Evolutionary conservation across 2,329 filamentous ascomycete genomes (phyloP).

Genomic region (Fusarium virguliforme): DNA sequence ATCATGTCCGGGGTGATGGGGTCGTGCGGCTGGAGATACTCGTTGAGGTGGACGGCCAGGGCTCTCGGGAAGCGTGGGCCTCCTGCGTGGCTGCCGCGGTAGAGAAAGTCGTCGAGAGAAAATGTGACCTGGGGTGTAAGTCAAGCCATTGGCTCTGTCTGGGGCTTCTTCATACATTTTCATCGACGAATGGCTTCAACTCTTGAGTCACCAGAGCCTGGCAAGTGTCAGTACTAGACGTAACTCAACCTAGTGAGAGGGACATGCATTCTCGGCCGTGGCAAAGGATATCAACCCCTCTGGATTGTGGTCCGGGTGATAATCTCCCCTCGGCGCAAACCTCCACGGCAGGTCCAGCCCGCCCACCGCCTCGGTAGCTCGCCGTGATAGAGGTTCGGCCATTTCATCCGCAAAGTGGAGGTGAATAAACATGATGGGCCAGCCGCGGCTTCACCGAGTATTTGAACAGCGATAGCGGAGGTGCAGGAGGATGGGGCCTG

Average conservation of each 20-base stretch:
- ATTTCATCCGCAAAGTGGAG: slow-evolving; percentile 29
- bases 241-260: neutral
- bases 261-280: slow-evolving; percentile 63
- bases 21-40: slow-evolving; percentile 55
- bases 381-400: slow-evolving; percentile 42
- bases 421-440: slow-evolving; percentile 30
- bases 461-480: slow-evolving; percentile 12
- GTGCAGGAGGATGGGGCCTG: slow-evolving; percentile 26
- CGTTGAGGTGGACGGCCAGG: slow-evolving; percentile 58
- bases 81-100: slow-evolving; percentile 56
- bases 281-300: slow-evolving; percentile 65
- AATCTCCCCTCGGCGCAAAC: slow-evolving; percentile 55
- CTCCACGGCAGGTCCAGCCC: slow-evolving; percentile 54
- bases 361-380: slow-evolving; percentile 47
- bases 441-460: neutral
- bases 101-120: slow-evolving; percentile 55
- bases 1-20: slow-evolving; percentile 54
- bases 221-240: neutral
- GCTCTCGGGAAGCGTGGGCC: slow-evolving; percentile 55
- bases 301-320: slow-evolving; percentile 58
- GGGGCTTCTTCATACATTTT: slow-evolving; percentile 49
- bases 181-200: slow-evolving; percentile 50
- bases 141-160: neutral
- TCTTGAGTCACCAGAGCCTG: slow-evolving; percentile 61
- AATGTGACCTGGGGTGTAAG: slow-evolving; percentile 45